Base-by-base conservation (phyloP, 2,329 filamentous ascomycete genomes). In the Colletotrichum sidae region DNA sequence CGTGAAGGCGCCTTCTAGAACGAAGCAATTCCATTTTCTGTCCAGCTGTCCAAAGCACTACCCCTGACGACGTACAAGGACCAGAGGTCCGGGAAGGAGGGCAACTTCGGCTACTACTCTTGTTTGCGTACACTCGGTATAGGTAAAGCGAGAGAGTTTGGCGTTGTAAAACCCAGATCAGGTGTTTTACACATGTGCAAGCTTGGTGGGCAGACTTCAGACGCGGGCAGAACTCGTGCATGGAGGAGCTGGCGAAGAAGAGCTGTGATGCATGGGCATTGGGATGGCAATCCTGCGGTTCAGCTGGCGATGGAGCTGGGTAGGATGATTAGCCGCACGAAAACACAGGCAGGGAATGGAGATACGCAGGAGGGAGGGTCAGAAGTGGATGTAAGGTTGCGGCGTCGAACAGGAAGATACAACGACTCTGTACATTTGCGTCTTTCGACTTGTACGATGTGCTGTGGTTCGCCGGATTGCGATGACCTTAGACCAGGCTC, bases 111-210 rank as follows among this genome's bases (percentile, higher is more conserved):
- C 46, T 11, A 13, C 57, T n/a, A 15, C 35, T 33, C 42, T 34
- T 39, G 51, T 51, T 65, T 56, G 58, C 25, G 25, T 25, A 25
- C 25, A 25, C 25, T 25, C 25, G 25, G 25, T 25, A 25, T 25
- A 25, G 62, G 41, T 46, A 15, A 45, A 17, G 44, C 13, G 55
- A 56, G 46, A 65, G 47, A 62, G 58, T 65, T 65, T 65, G 33
- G 52, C 52, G 59, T 62, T 47, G 25, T 62, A 58, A 65, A 65
- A 65, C 62, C 46, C 58, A 49, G 35, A 56, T 57, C 47, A 62
- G 62, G 52, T 41, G 47, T 34, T 55, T 57, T 46, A 33, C 15
- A 38, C 35, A 53, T 12, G 35, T 35, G 10, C 35, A 55, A 62
- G 54, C 17, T 55, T 44, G 49, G 37, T 41, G 50, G 33, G 25